Evolutionary conservation across 257 asterid genomes (phyloP), one percentile per base, ranked within the genome.

Genomic region (Penstemon newberryi): DNA sequence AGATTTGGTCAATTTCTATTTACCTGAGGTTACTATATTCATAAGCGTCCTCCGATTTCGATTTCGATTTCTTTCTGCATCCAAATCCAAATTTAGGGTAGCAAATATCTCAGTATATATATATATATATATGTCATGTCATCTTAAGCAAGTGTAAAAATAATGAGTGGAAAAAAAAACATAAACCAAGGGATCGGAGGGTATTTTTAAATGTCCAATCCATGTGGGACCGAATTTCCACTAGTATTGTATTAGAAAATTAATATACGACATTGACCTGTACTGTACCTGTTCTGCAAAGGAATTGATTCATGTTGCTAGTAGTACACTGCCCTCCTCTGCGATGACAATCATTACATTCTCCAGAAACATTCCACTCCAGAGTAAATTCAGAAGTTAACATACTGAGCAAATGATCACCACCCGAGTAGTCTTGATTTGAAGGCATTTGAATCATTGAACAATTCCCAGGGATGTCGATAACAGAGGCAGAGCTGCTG

Each of bases 321-420:
- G 33, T 33, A n/a, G 66, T 19, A 57, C 79, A 80, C 44, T 63
- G 70, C 39, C 85, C 80, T 70, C 86, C 88, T 10, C 52, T 5
- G 0, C 10, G 6, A 57, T 60, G 53, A 37, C 86, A 84, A 4
- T 25, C 19, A 59, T 0, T 8, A 71, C 88, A 84, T 13, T 13
- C 62, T 5, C 62, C 59, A 3, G 82, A 70, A 6, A 84, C 37
- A 55, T 60, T 25, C 80, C 80, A 80, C 55, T 79, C 74, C 0
- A 86, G 51, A 3, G 39, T 40, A 64, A 64, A 77, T 0, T 50
- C 73, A 33, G 70, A 2, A 33, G 55, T 43, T 9, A 83, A 46
- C 69, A 52, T 0, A 0, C 65, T 8, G n/a, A 66, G 56, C 51
- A 79, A 41, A 0, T n/a, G 18, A 15, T 15, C 68, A 25, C 33